A percentile compares a stretch with the other conserved stretches of the same genome.
Conservation (phyloP, 257 asterid species). For the Solanum chiquidenum region DNA sequence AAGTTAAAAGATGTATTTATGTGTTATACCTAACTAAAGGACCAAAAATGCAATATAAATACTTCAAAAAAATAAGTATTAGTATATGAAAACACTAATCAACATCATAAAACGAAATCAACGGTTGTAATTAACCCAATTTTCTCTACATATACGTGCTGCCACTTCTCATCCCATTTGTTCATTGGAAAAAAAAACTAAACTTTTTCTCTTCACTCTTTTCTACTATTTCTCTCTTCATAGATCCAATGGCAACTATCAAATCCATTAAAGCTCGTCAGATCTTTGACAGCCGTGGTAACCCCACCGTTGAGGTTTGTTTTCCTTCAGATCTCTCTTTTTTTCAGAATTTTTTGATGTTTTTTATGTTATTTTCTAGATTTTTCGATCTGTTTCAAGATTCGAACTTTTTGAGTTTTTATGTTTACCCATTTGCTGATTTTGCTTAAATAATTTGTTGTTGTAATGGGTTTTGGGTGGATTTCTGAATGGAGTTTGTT, state of each 20-base stretch:
- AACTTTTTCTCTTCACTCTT: not conserved
- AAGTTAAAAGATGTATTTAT: no score
- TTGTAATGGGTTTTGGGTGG: not conserved
- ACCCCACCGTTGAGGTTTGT: conserved; percentile 78
- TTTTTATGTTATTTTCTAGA: not conserved
- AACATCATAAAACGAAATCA: conserved; percentile 6
- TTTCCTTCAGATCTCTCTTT: not conserved
- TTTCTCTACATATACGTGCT: conserved; percentile 21
- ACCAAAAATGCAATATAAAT: not conserved
- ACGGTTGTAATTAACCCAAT: conserved; percentile 34
- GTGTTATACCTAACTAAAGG: not conserved
- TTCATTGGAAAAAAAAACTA: not conserved
- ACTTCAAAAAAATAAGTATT: not conserved
- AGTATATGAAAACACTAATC: not conserved
- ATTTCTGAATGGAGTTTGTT: not conserved
- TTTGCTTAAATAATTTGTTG: not conserved
- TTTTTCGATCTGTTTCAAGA: not conserved
- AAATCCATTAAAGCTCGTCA: conserved; percentile 58
- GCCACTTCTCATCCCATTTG: not conserved
- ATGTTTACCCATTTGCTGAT: not conserved
- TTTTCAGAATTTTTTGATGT: not conserved
- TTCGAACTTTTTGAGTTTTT: not conserved
- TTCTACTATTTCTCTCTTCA: not conserved
- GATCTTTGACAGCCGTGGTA: conserved; percentile 89
- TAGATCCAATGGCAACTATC: conserved; percentile 53